Conservation (phyloP, 306 rosid species). For the Acacia acuminata region DNA sequence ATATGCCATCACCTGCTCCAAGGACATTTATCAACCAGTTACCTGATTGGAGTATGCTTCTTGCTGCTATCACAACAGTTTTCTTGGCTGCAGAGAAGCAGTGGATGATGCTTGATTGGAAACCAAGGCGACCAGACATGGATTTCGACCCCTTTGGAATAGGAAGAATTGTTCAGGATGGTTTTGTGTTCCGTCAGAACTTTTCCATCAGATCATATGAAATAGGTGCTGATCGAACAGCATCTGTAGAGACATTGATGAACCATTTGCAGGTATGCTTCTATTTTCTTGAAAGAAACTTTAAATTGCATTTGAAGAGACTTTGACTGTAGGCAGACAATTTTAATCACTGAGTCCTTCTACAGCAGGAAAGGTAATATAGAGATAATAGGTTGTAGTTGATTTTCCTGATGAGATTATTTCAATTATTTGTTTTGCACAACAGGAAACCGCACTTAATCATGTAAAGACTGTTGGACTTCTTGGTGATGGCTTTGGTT, state of each 20-base stretch:
- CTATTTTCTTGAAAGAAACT: not conserved
- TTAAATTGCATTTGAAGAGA: conserved; percentile 3
- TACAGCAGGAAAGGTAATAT: not conserved
- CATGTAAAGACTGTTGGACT: conserved; percentile 94
- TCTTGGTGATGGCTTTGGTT: conserved; percentile 96
- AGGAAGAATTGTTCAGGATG: conserved; percentile 92
- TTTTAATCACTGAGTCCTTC: not conserved
- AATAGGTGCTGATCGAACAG: conserved; percentile 94
- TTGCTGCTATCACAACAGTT: conserved; percentile 90
- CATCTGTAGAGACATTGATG: conserved; percentile 94
- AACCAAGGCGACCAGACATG: conserved; percentile 84
- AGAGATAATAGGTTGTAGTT: not conserved
- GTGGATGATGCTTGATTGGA: conserved; percentile 99
- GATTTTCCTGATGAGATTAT: not conserved
- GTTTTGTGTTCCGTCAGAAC: conserved; percentile 80
- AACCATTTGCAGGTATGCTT: conserved; percentile 87
- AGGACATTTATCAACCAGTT: conserved; percentile 89
- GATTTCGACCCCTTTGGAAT: conserved; percentile 78
- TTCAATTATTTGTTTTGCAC: conserved; percentile 13
- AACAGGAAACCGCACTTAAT: conserved; percentile 96
- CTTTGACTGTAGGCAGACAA: not conserved
- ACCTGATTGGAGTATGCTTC: conserved; percentile 99
- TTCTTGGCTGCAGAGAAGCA: conserved; percentile 98
- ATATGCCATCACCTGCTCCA: conserved; percentile 54
- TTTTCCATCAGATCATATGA: conserved; percentile 94